Conservation (phyloP, 2,329 filamentous ascomycete species). For the Colletotrichum paranaense region DNA sequence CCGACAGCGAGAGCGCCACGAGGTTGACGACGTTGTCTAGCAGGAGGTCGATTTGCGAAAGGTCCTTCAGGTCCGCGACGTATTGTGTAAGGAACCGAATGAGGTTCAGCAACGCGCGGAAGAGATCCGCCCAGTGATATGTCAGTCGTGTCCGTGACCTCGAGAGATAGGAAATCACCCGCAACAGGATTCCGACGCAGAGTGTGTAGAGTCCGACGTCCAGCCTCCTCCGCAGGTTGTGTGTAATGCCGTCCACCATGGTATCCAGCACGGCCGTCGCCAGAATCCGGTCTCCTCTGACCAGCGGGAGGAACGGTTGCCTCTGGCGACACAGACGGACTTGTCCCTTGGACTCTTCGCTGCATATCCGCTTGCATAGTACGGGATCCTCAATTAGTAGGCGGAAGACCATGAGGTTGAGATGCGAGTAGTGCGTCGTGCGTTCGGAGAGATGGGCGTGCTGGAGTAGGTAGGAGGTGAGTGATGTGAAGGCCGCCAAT, state of each 20-base stretch:
- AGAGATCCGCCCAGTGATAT: slow-evolving; percentile 97
- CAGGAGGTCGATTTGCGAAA: slow-evolving; percentile 77
- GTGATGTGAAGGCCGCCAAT: slow-evolving; percentile 84
- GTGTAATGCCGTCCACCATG: slow-evolving; percentile 90
- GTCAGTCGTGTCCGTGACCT: slow-evolving; percentile 82
- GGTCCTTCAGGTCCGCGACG: slow-evolving; percentile 76
- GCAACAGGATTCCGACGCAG: slow-evolving; percentile 83
- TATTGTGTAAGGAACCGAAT: slow-evolving; percentile 93
- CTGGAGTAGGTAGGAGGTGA: slow-evolving; percentile 92
- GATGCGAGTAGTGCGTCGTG: slow-evolving; percentile 83
- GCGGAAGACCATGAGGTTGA: slow-evolving; percentile 86
- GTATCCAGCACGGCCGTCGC: slow-evolving; percentile 84
- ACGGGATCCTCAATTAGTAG: slow-evolving; percentile 87
- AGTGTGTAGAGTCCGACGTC: slow-evolving; percentile 88
- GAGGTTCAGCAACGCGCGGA: slow-evolving; percentile 87
- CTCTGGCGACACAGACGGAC: slow-evolving; percentile 91
- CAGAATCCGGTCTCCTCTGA: slow-evolving; percentile 78
- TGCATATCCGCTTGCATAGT: slow-evolving; percentile 86
- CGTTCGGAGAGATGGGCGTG: slow-evolving; percentile 88
- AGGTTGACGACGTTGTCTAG: slow-evolving; percentile 84
- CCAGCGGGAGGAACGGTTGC: slow-evolving; percentile 83
- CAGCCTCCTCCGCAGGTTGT: slow-evolving; percentile 88
- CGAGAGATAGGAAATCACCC: slow-evolving; percentile 85
- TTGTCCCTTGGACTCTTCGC: slow-evolving; percentile 76
- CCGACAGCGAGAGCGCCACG: slow-evolving; percentile 84